Conservation (phyloP, 2,329 filamentous ascomycete species). For the Rhynchosporium secalis region DNA sequence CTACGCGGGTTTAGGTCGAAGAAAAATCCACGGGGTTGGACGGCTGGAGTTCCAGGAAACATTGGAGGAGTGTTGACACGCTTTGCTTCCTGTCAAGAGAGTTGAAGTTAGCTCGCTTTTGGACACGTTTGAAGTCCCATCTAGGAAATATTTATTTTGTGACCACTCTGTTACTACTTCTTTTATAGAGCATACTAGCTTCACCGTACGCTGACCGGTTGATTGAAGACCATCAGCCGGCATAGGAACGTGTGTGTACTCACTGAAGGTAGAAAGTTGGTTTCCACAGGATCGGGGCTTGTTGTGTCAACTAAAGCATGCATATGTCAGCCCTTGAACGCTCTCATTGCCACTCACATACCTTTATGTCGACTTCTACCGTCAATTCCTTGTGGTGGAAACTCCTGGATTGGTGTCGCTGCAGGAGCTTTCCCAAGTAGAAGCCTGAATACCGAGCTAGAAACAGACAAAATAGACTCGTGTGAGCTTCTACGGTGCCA, state of each 20-base stretch:
- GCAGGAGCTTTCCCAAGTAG: slow-evolving; percentile 36
- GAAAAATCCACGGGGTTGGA: slow-evolving; percentile 33
- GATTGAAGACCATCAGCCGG: background rate
- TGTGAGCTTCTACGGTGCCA: slow-evolving; percentile 38
- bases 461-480: slow-evolving; percentile 34
- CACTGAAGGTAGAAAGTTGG: slow-evolving; percentile 37
- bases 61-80: slow-evolving; percentile 39
- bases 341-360: slow-evolving; percentile 9
- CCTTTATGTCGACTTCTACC: slow-evolving; percentile 28
- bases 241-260: slow-evolving; percentile 14
- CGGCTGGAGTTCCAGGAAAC: slow-evolving; percentile 22
- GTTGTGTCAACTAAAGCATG: slow-evolving; percentile 32
- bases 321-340: background rate
- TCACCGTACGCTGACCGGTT: background rate
- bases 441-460: slow-evolving; percentile 37
- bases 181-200: background rate
- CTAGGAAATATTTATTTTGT: background rate
- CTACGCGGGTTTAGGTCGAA: slow-evolving; percentile 30
- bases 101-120: background rate
- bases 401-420: slow-evolving; percentile 31
- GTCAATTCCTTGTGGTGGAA: slow-evolving; percentile 24
- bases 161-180: background rate
- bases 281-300: slow-evolving; percentile 27
- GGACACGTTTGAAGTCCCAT: background rate
- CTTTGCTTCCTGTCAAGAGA: slow-evolving; percentile 32